Conservation (phyloP, 257 asterid genomes). For the Misopates orontium region DNA sequence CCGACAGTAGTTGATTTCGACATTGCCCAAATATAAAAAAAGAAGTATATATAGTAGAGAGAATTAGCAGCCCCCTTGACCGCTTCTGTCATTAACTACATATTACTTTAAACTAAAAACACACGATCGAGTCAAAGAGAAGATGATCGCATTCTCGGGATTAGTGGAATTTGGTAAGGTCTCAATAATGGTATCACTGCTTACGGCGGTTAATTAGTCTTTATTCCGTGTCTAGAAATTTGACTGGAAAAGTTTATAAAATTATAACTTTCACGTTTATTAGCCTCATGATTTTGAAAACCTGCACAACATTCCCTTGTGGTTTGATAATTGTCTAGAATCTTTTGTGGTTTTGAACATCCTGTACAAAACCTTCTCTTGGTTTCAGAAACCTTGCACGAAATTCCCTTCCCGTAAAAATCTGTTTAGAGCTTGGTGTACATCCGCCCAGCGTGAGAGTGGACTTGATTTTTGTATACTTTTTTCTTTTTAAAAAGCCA, state of each 20-base stretch:
- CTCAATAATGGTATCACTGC: slow-evolving; percentile 36
- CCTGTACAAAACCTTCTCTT: too few relatives aligned
- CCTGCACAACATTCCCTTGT: too few relatives aligned
- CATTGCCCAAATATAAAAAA: not conserved
- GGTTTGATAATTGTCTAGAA: too few relatives aligned
- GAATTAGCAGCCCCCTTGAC: slow-evolving; percentile 21
- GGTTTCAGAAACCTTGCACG: too few relatives aligned
- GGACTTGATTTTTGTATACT: too few relatives aligned
- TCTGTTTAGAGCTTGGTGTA: too few relatives aligned
- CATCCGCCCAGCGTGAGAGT: too few relatives aligned
- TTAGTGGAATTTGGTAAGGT: slow-evolving; percentile 27
- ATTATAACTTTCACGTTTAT: too few relatives aligned
- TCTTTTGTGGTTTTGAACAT: too few relatives aligned
- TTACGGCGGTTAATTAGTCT: slow-evolving; percentile 15
- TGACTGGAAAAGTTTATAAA: not conserved
- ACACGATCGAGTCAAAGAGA: slow-evolving; percentile 10
- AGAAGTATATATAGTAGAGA: not conserved
- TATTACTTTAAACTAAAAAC: not conserved
- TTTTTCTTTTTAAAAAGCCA: too few relatives aligned
- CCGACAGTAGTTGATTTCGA: slow-evolving; percentile 2
- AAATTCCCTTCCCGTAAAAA: too few relatives aligned
- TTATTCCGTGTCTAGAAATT: not conserved
- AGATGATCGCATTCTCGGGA: not conserved
- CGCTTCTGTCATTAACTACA: not conserved
- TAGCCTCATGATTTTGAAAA: too few relatives aligned